phyloP scores from a whole-genome alignment of 2,329 filamentous ascomycete genomes.

The Clarireedia homoeocarpa region DNA sequence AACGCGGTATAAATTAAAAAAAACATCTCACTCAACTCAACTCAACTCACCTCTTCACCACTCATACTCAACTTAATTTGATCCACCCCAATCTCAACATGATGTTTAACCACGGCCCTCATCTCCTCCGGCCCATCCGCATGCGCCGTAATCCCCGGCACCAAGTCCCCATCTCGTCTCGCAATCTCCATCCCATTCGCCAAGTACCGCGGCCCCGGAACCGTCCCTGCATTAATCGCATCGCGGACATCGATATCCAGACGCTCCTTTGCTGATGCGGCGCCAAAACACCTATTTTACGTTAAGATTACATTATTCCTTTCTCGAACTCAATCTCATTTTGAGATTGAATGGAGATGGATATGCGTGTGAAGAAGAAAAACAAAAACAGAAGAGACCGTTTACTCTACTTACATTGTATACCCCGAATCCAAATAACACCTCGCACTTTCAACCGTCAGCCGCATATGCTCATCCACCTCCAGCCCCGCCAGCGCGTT shows the following conservation, averaged over 20 bases:
- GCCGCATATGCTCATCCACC: conserved; percentile 38
- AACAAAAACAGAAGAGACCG: no score
- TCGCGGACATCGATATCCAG: conserved; percentile 39
- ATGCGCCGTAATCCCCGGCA: conserved; percentile 29
- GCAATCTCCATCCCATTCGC: conserved; percentile 44
- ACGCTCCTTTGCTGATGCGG: conserved; percentile 19
- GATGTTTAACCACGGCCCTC: conserved; percentile 32
- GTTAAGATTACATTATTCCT: no score
- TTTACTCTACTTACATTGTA: conserved; percentile 32
- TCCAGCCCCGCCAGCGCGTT: conserved; percentile 34
- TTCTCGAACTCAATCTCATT: not conserved
- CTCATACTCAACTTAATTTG: conserved; percentile 38
- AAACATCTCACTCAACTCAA: no score
- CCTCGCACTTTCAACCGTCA: conserved; percentile 27
- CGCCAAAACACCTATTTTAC: conserved; percentile 18
- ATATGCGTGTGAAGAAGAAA: not conserved
- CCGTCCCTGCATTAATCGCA: conserved; percentile 40
- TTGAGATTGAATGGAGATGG: not conserved
- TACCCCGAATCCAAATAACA: conserved; percentile 42
- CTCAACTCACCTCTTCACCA: conserved; percentile 18
- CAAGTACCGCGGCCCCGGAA: conserved; percentile 40
- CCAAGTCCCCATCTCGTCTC: conserved; percentile 36
- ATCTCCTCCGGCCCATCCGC: conserved; percentile 35
- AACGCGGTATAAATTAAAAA: not conserved
- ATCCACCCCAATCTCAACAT: conserved; percentile 34